Evolutionary conservation across 352 stramenopile species (phyloP).

Genomic region (Globisporangium spinosum): DNA sequence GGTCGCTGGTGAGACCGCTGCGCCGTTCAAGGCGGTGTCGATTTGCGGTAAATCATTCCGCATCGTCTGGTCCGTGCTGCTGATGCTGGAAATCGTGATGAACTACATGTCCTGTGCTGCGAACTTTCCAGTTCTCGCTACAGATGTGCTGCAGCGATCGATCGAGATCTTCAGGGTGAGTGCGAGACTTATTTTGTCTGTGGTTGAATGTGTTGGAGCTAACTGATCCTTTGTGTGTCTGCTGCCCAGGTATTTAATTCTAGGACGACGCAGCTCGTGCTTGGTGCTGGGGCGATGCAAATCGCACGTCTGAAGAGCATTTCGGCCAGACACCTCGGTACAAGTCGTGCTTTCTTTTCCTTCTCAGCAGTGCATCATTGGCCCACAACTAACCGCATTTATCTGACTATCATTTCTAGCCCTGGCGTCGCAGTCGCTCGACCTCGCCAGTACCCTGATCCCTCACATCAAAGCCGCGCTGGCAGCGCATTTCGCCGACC

Average conservation of each 20-base stretch:
- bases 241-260: constrained; percentile 94
- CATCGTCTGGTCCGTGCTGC: constrained; percentile 93
- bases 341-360: neutral
- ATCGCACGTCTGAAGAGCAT: constrained; percentile 95
- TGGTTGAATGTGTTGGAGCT: neutral
- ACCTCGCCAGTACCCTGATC: constrained; percentile 92
- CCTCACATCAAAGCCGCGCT: constrained; percentile 95
- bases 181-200: neutral
- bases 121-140: constrained; percentile 93
- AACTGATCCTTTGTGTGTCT: constrained; percentile 5
- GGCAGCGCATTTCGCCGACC: constrained; percentile 91
- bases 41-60: constrained; percentile 93
- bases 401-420: constrained; percentile 32
- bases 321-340: constrained; percentile 93
- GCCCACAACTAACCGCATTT: neutral
- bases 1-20: constrained; percentile 54
- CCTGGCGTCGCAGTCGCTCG: constrained; percentile 94
- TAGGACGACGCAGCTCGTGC: constrained; percentile 93
- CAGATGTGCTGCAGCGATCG: constrained; percentile 91
- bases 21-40: constrained; percentile 76
- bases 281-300: constrained; percentile 95
- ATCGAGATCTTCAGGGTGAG: constrained; percentile 88
- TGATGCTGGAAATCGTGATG: constrained; percentile 95
- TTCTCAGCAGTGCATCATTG: neutral
- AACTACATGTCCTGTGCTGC: constrained; percentile 92